Evolutionary conservation across 306 rosid genomes (phyloP).

Genomic region (Castanea sativa): DNA sequence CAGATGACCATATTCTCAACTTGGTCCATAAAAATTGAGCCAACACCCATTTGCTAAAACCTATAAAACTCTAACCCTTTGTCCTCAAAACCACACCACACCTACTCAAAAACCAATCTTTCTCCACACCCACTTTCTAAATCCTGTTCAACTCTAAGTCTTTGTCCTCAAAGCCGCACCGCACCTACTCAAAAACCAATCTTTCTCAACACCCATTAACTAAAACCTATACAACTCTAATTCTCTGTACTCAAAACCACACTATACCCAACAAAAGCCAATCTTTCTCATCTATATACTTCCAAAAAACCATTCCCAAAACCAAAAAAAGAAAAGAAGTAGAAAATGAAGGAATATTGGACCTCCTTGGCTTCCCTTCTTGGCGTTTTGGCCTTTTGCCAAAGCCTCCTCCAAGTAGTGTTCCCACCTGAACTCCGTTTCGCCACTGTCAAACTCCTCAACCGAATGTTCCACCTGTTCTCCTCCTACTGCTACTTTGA

Average conservation of each 20-base stretch:
- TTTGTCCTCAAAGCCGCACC: too few relatives aligned
- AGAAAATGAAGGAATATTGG: slow-evolving; percentile 80
- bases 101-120: not conserved
- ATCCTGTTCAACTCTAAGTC: too few relatives aligned
- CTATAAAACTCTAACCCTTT: not conserved
- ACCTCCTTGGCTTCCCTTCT: slow-evolving; percentile 75
- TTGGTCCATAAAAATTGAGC: slow-evolving; percentile 50
- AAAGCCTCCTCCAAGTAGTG: slow-evolving; percentile 65
- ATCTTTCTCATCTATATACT: not conserved
- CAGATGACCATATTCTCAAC: not conserved
- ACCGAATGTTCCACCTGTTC: slow-evolving; percentile 60
- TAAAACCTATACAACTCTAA: too few relatives aligned
- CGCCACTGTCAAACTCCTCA: slow-evolving; percentile 54
- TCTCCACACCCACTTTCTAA: not conserved
- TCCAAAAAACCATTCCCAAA: not conserved
- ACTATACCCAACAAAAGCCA: too few relatives aligned
- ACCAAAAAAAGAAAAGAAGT: not conserved
- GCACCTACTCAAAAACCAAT: not conserved
- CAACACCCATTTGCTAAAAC: slow-evolving; percentile 1
- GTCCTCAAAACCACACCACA: not conserved
- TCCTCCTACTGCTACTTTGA: slow-evolving; percentile 85
- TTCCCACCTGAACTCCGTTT: slow-evolving; percentile 94
- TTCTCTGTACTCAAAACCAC: too few relatives aligned
- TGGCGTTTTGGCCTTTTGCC: slow-evolving; percentile 87
- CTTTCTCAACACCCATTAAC: too few relatives aligned